Evolutionary conservation across 2,329 filamentous ascomycete genomes (phyloP), one percentile per base, ranked within the genome.

Genomic region (Thielaviopsis populi): DNA sequence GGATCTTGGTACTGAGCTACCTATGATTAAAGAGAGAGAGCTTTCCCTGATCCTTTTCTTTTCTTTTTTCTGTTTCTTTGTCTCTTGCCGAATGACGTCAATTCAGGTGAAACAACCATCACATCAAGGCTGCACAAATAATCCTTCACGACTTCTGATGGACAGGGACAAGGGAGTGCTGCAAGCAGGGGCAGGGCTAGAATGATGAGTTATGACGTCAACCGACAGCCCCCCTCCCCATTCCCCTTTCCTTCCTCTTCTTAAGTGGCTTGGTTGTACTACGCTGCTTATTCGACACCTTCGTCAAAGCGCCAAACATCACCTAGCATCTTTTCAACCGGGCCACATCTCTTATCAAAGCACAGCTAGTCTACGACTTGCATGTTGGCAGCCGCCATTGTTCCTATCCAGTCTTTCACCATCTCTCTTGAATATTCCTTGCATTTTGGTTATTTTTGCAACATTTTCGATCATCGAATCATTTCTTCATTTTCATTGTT

Each of bases 171-270:
- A 27, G 46, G 19, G 11, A 50, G 46, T 11, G 22, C 46, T 50
- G 46, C 46, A 22, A 50, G 15, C 46, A 50, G 46, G 46, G 46
- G 46, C 46, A 50, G 19, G 46, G 17, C 46, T 6, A n/a, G 24
- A 50, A 50, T 50, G 56, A 42, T 63, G 17, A 33, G 30, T 24
- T 46, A 53, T 30, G 50, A 63, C 50, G 19, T 33, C 40, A 59
- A 22, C n/a, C 11, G 40, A 15, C 17, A 58, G 19, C 46, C 46
- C 19, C 15, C 46, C 22, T 15, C 46, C 22, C 24, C 46, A 46
- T 46, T 46, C 11, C n/a, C 11, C 22, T 46, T 17, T n/a, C n/a
- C n/a, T n/a, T n/a, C 19, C 46, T 50, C 46, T 27, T 50, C 24
- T 5, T 19, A 46, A 13, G 11, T 13, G 22, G 33, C 8, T 50